phyloP scores from a whole-genome alignment of 345 rosid genomes.

The Citrus inodora region DNA sequence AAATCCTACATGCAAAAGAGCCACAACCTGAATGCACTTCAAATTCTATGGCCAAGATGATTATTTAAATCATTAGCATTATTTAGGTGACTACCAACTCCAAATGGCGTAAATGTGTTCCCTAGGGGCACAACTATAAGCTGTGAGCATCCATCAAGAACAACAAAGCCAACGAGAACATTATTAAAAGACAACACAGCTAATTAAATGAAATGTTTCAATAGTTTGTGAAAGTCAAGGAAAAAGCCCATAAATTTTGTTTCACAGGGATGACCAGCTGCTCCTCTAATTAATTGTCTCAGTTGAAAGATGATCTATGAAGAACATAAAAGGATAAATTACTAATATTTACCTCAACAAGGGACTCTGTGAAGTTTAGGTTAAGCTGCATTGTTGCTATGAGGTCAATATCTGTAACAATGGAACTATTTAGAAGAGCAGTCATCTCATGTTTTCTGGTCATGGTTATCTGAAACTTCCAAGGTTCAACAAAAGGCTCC shows the following conservation, averaged over 20 bases:
- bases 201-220: neutral
- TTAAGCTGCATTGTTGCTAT: slow-evolving; percentile 66
- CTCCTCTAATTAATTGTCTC: neutral
- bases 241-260: neutral
- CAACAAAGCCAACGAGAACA: neutral
- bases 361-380: slow-evolving; percentile 72
- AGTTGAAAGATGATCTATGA: neutral
- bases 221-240: neutral
- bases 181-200: neutral
- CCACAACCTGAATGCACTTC: neutral
- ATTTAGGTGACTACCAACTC: neutral
- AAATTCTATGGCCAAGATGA: neutral
- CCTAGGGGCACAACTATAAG: neutral
- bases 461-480: slow-evolving; percentile 62
- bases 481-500: slow-evolving; percentile 94
- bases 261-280: neutral
- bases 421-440: slow-evolving; percentile 47
- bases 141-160: neutral
- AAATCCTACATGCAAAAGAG: neutral
- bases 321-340: slow-evolving; percentile 9
- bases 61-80: neutral
- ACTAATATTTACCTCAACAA: slow-evolving; percentile 60
- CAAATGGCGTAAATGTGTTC: neutral
- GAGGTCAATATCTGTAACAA: slow-evolving; percentile 57
- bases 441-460: slow-evolving; percentile 47